A percentile compares a stretch with the other conserved stretches of the same genome.
Conservation (phyloP, 306 rosid genomes). For the Nissolia schottii region DNA sequence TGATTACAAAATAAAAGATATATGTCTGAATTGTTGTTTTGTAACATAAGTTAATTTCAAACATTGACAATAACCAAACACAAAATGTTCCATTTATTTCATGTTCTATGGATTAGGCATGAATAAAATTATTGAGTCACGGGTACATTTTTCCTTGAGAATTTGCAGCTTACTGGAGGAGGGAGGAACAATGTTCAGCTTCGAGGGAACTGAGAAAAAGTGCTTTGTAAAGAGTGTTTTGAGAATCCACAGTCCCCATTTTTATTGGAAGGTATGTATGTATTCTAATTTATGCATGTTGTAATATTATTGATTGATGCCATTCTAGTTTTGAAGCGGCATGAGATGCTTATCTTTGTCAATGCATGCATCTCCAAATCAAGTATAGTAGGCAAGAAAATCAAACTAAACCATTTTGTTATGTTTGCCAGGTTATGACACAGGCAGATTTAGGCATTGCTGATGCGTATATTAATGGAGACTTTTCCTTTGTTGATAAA, state of each 20-base stretch:
- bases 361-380: not conserved
- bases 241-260: constrained; percentile 70
- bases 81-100: not conserved
- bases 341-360: not conserved
- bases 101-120: not conserved
- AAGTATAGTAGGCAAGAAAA: not conserved
- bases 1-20: not conserved
- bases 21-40: not conserved
- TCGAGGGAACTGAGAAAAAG: constrained; percentile 59
- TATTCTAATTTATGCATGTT: not conserved
- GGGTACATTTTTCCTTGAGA: constrained; percentile 21
- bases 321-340: constrained; percentile 2
- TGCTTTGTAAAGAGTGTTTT: constrained; percentile 43
- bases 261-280: constrained; percentile 85
- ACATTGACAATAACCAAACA: not conserved
- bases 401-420: not conserved
- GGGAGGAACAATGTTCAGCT: constrained; percentile 78
- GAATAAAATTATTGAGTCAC: not conserved
- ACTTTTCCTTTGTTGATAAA: constrained; percentile 71
- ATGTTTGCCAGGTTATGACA: constrained; percentile 63
- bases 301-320: not conserved
- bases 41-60: not conserved
- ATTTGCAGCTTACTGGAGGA: constrained; percentile 70
- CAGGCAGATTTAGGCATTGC: constrained; percentile 96
- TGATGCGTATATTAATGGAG: constrained; percentile 77